Conservation (phyloP, 176 grass and related monocot species). For the Oryza officinalis region DNA sequence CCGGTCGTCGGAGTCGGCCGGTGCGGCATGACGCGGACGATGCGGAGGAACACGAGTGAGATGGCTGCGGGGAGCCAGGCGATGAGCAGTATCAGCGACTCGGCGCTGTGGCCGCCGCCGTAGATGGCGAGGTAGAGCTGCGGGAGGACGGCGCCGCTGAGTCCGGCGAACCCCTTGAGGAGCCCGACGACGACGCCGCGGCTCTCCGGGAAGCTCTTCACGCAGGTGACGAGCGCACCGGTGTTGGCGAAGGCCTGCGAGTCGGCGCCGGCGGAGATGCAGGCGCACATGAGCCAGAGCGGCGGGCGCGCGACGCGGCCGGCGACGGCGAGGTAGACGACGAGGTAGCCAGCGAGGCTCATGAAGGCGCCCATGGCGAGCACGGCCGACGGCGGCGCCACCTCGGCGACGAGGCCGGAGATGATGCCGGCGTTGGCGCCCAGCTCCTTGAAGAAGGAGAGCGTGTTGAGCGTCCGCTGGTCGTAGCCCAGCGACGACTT, state of each 20-base stretch:
- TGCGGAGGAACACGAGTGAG: too few relatives aligned
- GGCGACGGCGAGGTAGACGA: conserved; percentile 52
- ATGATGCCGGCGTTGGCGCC: conserved; percentile 44
- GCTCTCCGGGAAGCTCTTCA: conserved; percentile 48
- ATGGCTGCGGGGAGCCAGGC: too few relatives aligned
- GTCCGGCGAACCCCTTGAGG: conserved; percentile 62
- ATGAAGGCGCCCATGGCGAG: conserved; percentile 42
- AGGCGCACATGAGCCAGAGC: conserved; percentile 47
- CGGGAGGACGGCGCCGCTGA: conserved; percentile 78
- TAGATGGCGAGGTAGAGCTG: conserved; percentile 48
- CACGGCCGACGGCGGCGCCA: conserved; percentile 42
- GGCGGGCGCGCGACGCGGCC: conserved; percentile 15
- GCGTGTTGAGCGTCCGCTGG: conserved; percentile 40
- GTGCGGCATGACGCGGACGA: too few relatives aligned
- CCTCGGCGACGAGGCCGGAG: conserved; percentile 50
- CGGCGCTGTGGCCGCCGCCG: background rate
- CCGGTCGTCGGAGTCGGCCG: too few relatives aligned
- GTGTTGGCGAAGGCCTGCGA: conserved; percentile 46
- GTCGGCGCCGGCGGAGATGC: conserved; percentile 46
- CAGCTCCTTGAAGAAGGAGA: conserved; percentile 63
- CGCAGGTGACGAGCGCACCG: conserved; percentile 45
- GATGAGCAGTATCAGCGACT: too few relatives aligned
- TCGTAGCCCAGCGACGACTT: conserved; percentile 45
- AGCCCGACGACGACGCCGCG: conserved; percentile 50
- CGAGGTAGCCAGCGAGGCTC: conserved; percentile 57